Base-by-base conservation (phyloP, 306 rosid genomes). In the Trifolium dubium region DNA sequence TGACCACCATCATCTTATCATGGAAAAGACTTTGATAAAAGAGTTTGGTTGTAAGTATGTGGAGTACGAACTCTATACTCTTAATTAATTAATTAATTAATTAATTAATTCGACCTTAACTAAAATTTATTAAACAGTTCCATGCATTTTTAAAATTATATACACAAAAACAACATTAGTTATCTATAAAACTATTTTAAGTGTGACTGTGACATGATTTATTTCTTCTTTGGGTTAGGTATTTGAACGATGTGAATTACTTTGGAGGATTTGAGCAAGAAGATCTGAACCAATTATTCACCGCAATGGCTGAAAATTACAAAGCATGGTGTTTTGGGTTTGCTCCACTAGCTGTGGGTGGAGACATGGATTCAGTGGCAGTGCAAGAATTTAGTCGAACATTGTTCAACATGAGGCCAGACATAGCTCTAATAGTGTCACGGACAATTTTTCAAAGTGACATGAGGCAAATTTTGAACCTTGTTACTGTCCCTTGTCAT, bases 351-450 rank as follows among this genome's bases (percentile, higher is more conserved):
- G 89, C 88, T 0, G 96, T 92, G 1, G 96, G 98, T 0, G 98
- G 98, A 0, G 98, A 92, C 83, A 78, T 92, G 98, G 98, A 90
- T 1, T 92, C 92, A 3, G 86, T 87, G 51, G 94, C 92, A 8
- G 92, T 90, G 30, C 98, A 92, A 46, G 98, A 92, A 71, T 92
- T 92, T 32, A 92, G 98, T 54, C 75, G 98, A 50, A 92, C 98
- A n/a, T 72, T 90, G 37, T 92, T 92, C 88, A 92, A 87, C 76
- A 92, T 92, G 96, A 51, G 98, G 15, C 98, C 96, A 0, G 98
- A 92, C 86, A 92, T 90, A 76, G 96, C 94, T 5, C 67, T 92
- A 10, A 71, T 85, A 10, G 88, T 92, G 18, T 85, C 84, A 0
- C 83, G 79, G 4, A 81, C 90, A 32, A 92, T 90, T 60, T 92